Conservation (phyloP, 495 filamentous ascomycete genomes). For the Neurospora sp. region DNA sequence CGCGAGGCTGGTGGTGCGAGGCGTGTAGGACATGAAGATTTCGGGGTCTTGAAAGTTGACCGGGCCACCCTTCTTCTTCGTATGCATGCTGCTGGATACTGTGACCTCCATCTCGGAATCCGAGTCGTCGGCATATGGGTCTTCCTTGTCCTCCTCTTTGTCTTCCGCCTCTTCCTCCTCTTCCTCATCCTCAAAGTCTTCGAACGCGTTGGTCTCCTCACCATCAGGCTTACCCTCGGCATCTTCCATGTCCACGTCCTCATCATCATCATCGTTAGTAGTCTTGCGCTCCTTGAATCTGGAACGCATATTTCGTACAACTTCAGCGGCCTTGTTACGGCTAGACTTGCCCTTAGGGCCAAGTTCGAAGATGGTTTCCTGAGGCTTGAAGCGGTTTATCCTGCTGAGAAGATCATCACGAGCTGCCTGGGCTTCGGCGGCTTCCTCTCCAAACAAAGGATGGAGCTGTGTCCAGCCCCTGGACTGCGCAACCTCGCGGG, state of each 20-base stretch:
- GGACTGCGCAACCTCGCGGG: slow-evolving; percentile 60
- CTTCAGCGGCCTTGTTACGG: slow-evolving; percentile 61
- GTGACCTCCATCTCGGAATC: slow-evolving; percentile 76
- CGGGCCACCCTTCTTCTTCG: slow-evolving; percentile 36
- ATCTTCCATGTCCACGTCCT: slow-evolving; percentile 27
- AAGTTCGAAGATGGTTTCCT: slow-evolving; percentile 92
- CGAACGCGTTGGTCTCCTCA: slow-evolving; percentile 6
- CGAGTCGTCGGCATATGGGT: slow-evolving; percentile 46
- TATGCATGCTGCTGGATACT: slow-evolving; percentile 47
- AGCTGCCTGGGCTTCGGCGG: slow-evolving; percentile 52
- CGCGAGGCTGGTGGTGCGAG: slow-evolving; percentile 59
- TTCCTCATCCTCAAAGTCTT: slow-evolving; percentile 16
- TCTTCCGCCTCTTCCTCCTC: slow-evolving; percentile 26
- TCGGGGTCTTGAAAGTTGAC: slow-evolving; percentile 70
- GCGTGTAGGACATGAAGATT: slow-evolving; percentile 92
- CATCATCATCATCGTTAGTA: slow-evolving; percentile 22
- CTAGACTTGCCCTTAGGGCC: slow-evolving; percentile 54
- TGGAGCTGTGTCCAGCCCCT: slow-evolving; percentile 62
- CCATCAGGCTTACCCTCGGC: slow-evolving; percentile 18
- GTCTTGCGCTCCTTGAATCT: slow-evolving; percentile 43
- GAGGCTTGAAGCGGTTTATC: slow-evolving; percentile 76
- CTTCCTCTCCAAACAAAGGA: slow-evolving; percentile 62
- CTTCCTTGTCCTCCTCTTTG: slow-evolving; percentile 29
- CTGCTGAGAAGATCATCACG: slow-evolving; percentile 75
- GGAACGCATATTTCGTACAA: slow-evolving; percentile 60